phyloP scores from a whole-genome alignment of 352 stramenopile genomes.

The Pythium diclinum region DNA sequence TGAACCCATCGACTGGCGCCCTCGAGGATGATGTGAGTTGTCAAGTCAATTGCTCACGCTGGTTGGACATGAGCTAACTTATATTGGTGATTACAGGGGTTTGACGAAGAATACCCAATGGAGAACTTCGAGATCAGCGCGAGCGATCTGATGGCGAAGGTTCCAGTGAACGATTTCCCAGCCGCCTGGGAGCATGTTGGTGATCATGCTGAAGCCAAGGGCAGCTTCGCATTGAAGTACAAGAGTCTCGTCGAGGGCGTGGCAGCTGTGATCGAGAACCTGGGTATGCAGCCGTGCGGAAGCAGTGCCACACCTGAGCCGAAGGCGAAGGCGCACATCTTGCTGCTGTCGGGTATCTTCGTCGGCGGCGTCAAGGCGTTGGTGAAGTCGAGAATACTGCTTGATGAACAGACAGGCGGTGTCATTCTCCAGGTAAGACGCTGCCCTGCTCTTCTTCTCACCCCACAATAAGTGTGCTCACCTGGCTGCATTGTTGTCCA shows the following conservation, averaged over 20 bases:
- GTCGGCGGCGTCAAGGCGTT: constrained; percentile 93
- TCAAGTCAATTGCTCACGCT: not conserved
- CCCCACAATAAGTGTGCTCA: not conserved
- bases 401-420: constrained; percentile 87
- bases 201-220: constrained; percentile 93
- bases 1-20: constrained; percentile 94
- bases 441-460: not conserved
- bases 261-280: constrained; percentile 93
- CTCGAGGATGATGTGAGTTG: constrained; percentile 60
- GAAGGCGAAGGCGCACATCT: constrained; percentile 94
- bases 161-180: constrained; percentile 95
- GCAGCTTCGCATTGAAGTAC: constrained; percentile 96
- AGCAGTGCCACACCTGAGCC: constrained; percentile 87
- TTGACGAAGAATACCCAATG: constrained; percentile 98
- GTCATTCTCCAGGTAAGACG: constrained; percentile 88
- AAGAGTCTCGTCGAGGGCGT: constrained; percentile 96
- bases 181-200: constrained; percentile 95
- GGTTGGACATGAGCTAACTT: not conserved
- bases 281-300: constrained; percentile 97
- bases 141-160: constrained; percentile 97
- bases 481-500: constrained; percentile 37
- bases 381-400: constrained; percentile 94
- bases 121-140: constrained; percentile 95
- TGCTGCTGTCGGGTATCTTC: constrained; percentile 96
- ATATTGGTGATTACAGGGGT: constrained; percentile 51